phyloP scores from a whole-genome alignment of 495 filamentous ascomycete genomes.

The Penicillium flavigenum region DNA sequence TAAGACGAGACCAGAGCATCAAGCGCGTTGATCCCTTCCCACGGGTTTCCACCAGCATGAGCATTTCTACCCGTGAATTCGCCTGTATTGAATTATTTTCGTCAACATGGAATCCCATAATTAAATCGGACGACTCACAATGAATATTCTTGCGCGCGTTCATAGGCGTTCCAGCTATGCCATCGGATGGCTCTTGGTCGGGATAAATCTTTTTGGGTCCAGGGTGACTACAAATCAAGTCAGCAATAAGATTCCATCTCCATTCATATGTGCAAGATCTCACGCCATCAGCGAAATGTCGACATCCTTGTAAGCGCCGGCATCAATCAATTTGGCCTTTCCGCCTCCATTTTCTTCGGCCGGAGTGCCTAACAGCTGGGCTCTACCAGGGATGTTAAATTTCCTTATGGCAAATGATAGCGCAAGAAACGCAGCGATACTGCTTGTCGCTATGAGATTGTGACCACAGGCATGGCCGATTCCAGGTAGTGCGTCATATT shows the following conservation, averaged over 20 bases:
- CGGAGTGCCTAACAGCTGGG: conserved; percentile 66
- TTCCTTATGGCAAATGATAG: conserved; percentile 49
- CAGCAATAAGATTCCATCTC: not conserved
- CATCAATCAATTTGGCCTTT: conserved; percentile 63
- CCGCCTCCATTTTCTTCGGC: conserved; percentile 71
- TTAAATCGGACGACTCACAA: conserved; percentile 7
- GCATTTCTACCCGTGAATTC: conserved; percentile 38
- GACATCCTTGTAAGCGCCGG: conserved; percentile 62
- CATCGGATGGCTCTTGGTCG: conserved; percentile 23
- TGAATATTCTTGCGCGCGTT: conserved; percentile 42
- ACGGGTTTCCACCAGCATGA: conserved; percentile 63
- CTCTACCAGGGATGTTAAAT: conserved; percentile 52
- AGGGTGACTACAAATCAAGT: conserved; percentile 27
- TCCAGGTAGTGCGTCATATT: conserved; percentile 55
- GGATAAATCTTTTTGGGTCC: conserved; percentile 32
- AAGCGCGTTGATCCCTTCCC: conserved; percentile 34
- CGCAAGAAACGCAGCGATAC: conserved; percentile 59
- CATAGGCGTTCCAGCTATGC: conserved; percentile 38
- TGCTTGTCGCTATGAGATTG: conserved; percentile 66
- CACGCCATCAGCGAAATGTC: conserved; percentile 66
- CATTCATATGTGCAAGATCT: conserved; percentile 3
- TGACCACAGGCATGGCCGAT: conserved; percentile 70
- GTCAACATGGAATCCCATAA: not conserved
- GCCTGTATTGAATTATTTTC: not conserved
- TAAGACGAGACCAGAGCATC: conserved; percentile 46